Percentiles rank a stretch among this genome's conserved stretches.
Conservation (phyloP, 2,329 filamentous ascomycete genomes). For the Tothia fuscella region DNA sequence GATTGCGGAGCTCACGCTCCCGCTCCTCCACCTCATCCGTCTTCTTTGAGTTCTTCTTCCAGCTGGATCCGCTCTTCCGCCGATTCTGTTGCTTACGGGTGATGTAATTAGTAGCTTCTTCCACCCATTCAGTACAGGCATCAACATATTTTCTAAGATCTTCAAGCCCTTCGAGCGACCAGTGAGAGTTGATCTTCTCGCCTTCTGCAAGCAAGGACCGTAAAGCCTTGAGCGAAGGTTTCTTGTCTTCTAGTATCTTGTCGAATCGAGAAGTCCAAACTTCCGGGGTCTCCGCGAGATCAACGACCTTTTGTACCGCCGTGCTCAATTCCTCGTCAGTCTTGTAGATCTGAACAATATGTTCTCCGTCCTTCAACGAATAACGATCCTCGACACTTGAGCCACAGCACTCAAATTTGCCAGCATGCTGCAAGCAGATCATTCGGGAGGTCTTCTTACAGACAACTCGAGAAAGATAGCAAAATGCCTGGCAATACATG, state of each 20-base stretch:
- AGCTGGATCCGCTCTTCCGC: slow-evolving; percentile 83
- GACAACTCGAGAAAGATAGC: slow-evolving; percentile 80
- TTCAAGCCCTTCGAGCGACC: slow-evolving; percentile 70
- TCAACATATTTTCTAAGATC: slow-evolving; percentile 84
- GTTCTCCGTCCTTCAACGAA: slow-evolving; percentile 40
- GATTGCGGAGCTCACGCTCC: slow-evolving; percentile 72
- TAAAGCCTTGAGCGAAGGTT: slow-evolving; percentile 74
- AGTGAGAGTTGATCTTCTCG: slow-evolving; percentile 70
- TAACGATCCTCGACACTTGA: slow-evolving; percentile 54
- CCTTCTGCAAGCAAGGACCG: slow-evolving; percentile 80
- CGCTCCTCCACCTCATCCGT: slow-evolving; percentile 74
- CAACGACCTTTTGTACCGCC: slow-evolving; percentile 63
- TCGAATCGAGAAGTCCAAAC: slow-evolving; percentile 85
- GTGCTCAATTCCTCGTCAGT: slow-evolving; percentile 56
- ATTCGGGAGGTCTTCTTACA: slow-evolving; percentile 73
- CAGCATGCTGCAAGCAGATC: slow-evolving; percentile 72
- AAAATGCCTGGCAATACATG: slow-evolving; percentile 80
- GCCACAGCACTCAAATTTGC: slow-evolving; percentile 69
- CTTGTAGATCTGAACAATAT: slow-evolving; percentile 67
- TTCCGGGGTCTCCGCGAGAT: slow-evolving; percentile 78
- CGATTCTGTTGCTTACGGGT: slow-evolving; percentile 96
- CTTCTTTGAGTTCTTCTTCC: slow-evolving; percentile 59
- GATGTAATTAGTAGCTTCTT: slow-evolving; percentile 92
- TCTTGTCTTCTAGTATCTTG: slow-evolving; percentile 67
- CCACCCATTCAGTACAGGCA: slow-evolving; percentile 93